phyloP scores from a whole-genome alignment of 768 basidiomycete genomes.

The Pulveroboletus sp. region DNA sequence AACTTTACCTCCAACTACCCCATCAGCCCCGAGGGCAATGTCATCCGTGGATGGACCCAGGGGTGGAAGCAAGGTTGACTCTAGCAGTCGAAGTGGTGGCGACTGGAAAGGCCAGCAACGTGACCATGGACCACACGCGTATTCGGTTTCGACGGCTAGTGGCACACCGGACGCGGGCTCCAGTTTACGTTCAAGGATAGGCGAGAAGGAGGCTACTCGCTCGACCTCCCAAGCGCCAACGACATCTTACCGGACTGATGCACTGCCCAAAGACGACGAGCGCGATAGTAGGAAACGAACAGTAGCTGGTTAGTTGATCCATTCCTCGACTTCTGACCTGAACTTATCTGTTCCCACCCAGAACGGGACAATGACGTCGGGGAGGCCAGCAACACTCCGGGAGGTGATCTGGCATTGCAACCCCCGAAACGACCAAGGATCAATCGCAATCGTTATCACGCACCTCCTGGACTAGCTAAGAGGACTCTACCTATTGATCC shows the following conservation, averaged over 20 bases:
- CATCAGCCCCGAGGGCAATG: slow-evolving; percentile 73
- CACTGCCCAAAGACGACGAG: slow-evolving; percentile 53
- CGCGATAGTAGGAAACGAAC: slow-evolving; percentile 67
- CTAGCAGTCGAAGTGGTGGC: slow-evolving; percentile 38
- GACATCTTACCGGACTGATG: slow-evolving; percentile 42
- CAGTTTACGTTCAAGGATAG: slow-evolving; percentile 53
- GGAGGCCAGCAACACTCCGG: slow-evolving; percentile 33
- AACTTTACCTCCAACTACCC: slow-evolving; percentile 51
- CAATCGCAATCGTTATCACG: slow-evolving; percentile 47
- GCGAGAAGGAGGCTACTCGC: slow-evolving; percentile 51
- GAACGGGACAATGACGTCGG: slow-evolving; percentile 61
- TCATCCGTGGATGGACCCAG: slow-evolving; percentile 43
- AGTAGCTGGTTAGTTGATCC: slow-evolving; percentile 52
- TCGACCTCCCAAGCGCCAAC: slow-evolving; percentile 38
- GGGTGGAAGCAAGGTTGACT: slow-evolving; percentile 36
- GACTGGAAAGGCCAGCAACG: slow-evolving; percentile 45
- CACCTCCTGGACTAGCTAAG: slow-evolving; percentile 45
- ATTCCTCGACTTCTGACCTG: neutral
- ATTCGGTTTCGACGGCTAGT: slow-evolving; percentile 14
- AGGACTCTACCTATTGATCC: slow-evolving; percentile 61
- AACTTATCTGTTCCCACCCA: slow-evolving; percentile 22
- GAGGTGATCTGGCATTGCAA: slow-evolving; percentile 36
- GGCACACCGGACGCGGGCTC: slow-evolving; percentile 23
- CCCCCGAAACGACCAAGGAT: slow-evolving; percentile 59
- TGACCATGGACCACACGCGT: slow-evolving; percentile 28